These are phyloP conservation scores for Sarocladium strictum DNA, from an alignment of 2,329 filamentous ascomycete species.

Conservation along the genomic window DNA sequence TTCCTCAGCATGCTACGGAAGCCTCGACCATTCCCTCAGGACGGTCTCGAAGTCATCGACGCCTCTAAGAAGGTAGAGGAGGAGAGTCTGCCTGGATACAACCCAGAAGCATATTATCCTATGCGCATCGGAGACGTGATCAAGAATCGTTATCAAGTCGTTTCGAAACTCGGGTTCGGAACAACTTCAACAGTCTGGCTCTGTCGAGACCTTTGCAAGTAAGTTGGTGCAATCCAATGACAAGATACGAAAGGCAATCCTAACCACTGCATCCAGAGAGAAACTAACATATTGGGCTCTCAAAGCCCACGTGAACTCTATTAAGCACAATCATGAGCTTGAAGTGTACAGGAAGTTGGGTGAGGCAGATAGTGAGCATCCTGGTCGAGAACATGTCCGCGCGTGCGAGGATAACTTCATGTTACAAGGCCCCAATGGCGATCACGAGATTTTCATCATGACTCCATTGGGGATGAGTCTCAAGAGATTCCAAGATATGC, in stretches of 20 bases:
- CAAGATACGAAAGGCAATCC: too few species aligned
- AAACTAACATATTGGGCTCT: too few species aligned
- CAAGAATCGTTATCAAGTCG: constrained; percentile 16
- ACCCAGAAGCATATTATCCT: constrained; percentile 17
- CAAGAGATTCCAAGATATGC: constrained; percentile 22
- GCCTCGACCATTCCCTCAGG: not conserved
- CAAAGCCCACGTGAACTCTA: constrained; percentile 23
- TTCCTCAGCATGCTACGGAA: not conserved
- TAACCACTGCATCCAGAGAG: too few species aligned
- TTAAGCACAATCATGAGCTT: constrained; percentile 17
- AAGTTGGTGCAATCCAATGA: too few species aligned
- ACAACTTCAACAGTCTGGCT: constrained; percentile 13
- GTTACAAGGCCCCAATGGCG: constrained; percentile 15
- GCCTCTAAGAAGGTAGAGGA: constrained; percentile 16
- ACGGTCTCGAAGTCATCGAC: not conserved
- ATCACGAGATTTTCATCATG: constrained; percentile 16
- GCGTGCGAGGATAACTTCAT: constrained; percentile 16
- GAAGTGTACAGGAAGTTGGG: constrained; percentile 14
- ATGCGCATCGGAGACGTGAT: constrained; percentile 16
- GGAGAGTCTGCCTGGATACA: constrained; percentile 18
- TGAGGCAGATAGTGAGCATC: constrained; percentile 10
- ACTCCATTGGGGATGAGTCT: constrained; percentile 14
- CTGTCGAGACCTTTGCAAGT: too few species aligned
- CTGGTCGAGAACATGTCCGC: constrained; percentile 15
- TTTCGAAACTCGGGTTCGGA: constrained; percentile 19